Evolutionary conservation across 176 grass and related monocot species (phyloP).

Genomic region (Oryza rufipogon): DNA sequence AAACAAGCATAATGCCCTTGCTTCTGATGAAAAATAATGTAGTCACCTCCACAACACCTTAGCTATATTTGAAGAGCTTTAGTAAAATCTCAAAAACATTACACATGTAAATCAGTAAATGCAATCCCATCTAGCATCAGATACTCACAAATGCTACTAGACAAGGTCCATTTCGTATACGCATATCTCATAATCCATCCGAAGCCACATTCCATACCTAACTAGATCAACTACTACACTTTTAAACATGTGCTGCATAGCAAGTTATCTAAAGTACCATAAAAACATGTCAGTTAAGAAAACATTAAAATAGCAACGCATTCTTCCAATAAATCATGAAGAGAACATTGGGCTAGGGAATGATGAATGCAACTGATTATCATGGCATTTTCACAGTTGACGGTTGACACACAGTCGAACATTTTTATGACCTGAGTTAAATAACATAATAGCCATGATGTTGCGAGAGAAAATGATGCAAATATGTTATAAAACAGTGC

Average conservation of each 20-base stretch:
- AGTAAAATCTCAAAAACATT: neutral
- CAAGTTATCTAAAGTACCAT: neutral
- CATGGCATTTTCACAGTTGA: neutral
- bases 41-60: neutral
- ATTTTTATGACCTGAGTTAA: neutral
- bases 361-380: neutral
- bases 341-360: neutral
- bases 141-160: neutral
- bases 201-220: neutral
- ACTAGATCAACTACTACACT: neutral
- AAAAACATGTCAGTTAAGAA: neutral
- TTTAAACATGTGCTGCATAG: neutral
- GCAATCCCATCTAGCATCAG: constrained; percentile 8
- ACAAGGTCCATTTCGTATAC: neutral
- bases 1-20: neutral
- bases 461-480: constrained; percentile 1
- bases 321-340: constrained; percentile 4
- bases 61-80: neutral
- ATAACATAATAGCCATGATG: neutral
- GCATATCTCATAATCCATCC: neutral
- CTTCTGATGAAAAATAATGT: neutral
- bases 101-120: neutral
- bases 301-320: neutral
- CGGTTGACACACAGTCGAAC: neutral
- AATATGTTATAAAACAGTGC: neutral